phyloP scores from a whole-genome alignment of 805 yeast genomes.

The Priceomyces haplophilus region DNA sequence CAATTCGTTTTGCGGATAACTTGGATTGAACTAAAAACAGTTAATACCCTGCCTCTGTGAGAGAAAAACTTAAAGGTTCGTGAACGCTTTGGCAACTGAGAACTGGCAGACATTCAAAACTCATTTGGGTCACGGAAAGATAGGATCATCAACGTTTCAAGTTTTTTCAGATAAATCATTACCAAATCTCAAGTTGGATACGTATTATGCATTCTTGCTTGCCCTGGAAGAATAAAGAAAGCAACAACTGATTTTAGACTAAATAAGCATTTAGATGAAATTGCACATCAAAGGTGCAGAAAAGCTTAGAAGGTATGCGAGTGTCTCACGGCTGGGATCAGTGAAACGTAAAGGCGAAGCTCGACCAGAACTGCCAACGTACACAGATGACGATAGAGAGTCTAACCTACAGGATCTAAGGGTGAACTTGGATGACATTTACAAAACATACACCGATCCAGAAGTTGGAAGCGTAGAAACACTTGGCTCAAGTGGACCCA shows the following conservation, averaged over 20 bases:
- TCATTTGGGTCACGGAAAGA: neutral
- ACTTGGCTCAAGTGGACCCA: slow-evolving; percentile 11
- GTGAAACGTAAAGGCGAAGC: neutral
- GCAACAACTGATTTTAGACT: neutral
- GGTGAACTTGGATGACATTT: slow-evolving; percentile 26
- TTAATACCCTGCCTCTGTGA: neutral
- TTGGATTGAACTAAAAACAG: neutral
- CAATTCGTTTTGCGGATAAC: too few species aligned
- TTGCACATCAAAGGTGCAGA: slow-evolving; percentile 4
- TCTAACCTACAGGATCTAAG: slow-evolving; percentile 18
- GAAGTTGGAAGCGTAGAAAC: slow-evolving; percentile 22
- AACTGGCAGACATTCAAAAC: neutral
- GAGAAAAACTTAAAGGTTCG: neutral
- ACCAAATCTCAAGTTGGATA: neutral
- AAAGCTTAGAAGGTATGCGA: slow-evolving; percentile 1
- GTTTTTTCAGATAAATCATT: neutral
- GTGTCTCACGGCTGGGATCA: neutral
- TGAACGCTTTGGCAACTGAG: neutral
- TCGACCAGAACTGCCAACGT: neutral
- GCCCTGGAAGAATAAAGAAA: neutral
- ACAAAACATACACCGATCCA: slow-evolving; percentile 14
- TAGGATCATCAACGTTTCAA: neutral
- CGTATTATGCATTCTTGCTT: slow-evolving; percentile 3
- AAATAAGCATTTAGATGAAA: neutral
- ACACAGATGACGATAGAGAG: neutral